Base-by-base conservation (phyloP, 495 filamentous ascomycete species). In the Copromyces sp. region DNA sequence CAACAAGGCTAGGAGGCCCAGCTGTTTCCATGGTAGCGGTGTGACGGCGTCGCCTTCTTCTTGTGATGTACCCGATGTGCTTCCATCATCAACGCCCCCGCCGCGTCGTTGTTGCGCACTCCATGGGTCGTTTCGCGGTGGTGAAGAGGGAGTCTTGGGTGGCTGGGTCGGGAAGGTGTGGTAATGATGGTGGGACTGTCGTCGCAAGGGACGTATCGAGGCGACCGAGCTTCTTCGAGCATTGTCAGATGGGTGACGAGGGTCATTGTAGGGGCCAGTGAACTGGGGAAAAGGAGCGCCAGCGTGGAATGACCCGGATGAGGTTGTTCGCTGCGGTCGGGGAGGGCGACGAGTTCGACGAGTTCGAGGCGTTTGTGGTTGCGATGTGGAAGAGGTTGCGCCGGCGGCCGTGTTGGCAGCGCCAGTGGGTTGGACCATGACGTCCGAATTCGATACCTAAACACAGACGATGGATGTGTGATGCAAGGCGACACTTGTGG, bases 141-240 rank as follows among this genome's bases (percentile, higher is more conserved):
- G 77, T 41, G 81, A 78, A 59, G 74, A 78, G 9, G 83, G 90
- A n/a, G 91, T 90, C 75, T 89, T 91, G 20, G 95, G 95, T 3
- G 95, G 95, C 61, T 90, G 89, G 0, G 93, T 97, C 38, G 94
- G 93, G 78, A 99, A 98, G 68, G 95, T 98, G 77, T 98, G 94
- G 82, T 98, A 99, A 78, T 93, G 91, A 42, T 90, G 86, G 6
- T 91, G 92, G 68, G 91, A 92, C 73, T 90, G 85, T 71, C 88
- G 92, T 68, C 84, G 83, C 4, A 81, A 65, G 4, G 72, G 71
- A 1, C 44, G 70, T 45, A 69, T 59, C 35, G 20, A 68, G 11
- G 72, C 71, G 24, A 72, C 76, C 16, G 80, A 70, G 38, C 74
- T 69, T 39, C 70, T 70, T 40, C 76, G 53, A 35, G 6, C 1